Evolutionary conservation across 345 rosid species (phyloP).

Genomic region (Melastoma malabathricum): DNA sequence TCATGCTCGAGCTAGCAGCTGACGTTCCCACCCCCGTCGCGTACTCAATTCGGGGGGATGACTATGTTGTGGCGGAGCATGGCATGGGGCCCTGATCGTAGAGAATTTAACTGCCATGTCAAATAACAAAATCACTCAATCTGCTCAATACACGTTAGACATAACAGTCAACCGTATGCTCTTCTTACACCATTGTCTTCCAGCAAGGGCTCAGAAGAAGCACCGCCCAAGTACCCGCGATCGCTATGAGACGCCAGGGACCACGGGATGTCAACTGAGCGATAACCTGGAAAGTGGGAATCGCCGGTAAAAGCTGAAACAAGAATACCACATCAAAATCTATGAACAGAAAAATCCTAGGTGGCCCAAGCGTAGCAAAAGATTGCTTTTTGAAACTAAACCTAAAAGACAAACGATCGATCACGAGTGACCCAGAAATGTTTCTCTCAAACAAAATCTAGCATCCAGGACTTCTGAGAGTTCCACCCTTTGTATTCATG

Average conservation of each 20-base stretch:
- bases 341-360: background rate
- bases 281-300: constrained; percentile 23
- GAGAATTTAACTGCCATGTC: constrained; percentile 9
- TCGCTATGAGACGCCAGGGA: constrained; percentile 9
- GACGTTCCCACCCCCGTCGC: constrained; percentile 17
- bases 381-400: too few relatives aligned
- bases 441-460: too few relatives aligned
- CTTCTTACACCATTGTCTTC: constrained; percentile 26
- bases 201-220: constrained; percentile 16
- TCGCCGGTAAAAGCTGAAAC: constrained; percentile 9
- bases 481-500: too few relatives aligned
- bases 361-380: too few relatives aligned
- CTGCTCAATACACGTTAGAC: too few relatives aligned
- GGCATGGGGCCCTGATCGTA: constrained; percentile 16
- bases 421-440: too few relatives aligned
- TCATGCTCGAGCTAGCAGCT: constrained; percentile 15
- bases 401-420: too few relatives aligned
- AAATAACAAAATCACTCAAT: background rate
- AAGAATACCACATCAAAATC: constrained; percentile 1
- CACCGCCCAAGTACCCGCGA: constrained; percentile 8
- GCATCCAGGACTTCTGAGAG: too few relatives aligned
- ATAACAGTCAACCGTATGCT: too few relatives aligned
- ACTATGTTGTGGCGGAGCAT: constrained; percentile 10
- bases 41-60: constrained; percentile 2
- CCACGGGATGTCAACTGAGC: constrained; percentile 15